phyloP scores from a whole-genome alignment of 352 stramenopile genomes.

The Globisporangium okanoganense region DNA sequence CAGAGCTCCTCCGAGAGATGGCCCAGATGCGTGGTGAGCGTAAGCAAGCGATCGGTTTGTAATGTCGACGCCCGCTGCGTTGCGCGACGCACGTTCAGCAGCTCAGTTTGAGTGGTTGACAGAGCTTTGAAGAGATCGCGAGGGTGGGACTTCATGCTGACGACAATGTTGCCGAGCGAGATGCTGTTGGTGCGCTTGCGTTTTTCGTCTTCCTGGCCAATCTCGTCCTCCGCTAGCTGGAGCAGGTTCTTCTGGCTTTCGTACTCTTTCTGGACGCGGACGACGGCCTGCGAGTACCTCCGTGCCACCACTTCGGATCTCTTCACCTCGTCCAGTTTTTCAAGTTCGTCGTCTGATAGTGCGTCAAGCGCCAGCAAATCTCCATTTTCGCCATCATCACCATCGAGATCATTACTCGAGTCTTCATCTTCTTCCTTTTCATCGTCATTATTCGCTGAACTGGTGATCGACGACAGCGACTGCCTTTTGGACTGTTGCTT shows the following conservation, averaged over 20 bases:
- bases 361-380: slow-evolving; percentile 5
- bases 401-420: not conserved
- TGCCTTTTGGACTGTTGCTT: not conserved
- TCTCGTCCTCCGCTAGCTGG: slow-evolving; percentile 34
- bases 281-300: slow-evolving; percentile 50
- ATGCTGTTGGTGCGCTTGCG: slow-evolving; percentile 60
- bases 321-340: slow-evolving; percentile 32
- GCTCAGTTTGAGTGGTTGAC: slow-evolving; percentile 37
- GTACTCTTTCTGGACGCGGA: slow-evolving; percentile 47
- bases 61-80: slow-evolving; percentile 49
- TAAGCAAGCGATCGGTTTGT: slow-evolving; percentile 60
- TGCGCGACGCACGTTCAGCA: slow-evolving; percentile 35
- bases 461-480: slow-evolving; percentile 4
- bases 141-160: slow-evolving; percentile 54
- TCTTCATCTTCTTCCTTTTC: not conserved
- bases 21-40: slow-evolving; percentile 52
- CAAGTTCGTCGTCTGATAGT: slow-evolving; percentile 11
- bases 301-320: slow-evolving; percentile 40
- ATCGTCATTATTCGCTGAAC: not conserved
- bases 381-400: not conserved
- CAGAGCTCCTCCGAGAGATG: slow-evolving; percentile 68
- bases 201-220: slow-evolving; percentile 34
- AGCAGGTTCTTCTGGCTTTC: slow-evolving; percentile 44
- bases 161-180: slow-evolving; percentile 38
- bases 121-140: slow-evolving; percentile 63